Evolutionary conservation across 768 basidiomycete genomes (phyloP).

Genomic region (Amylocystis lapponica): DNA sequence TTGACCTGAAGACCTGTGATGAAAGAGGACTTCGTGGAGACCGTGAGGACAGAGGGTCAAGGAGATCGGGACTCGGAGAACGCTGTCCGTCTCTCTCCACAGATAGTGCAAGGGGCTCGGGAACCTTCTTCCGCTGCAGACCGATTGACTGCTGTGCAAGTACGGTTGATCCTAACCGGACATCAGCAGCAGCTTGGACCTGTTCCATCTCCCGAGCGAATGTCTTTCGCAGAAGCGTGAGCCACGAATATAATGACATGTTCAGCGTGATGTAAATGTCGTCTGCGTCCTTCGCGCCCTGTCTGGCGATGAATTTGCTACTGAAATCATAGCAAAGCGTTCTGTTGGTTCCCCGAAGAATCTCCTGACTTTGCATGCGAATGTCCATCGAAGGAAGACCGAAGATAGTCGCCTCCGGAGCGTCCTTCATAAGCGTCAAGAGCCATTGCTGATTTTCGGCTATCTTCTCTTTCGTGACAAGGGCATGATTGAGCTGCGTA

Average conservation of each 20-base stretch:
- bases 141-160: constrained; percentile 1
- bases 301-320: constrained; percentile 56
- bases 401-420: constrained; percentile 68
- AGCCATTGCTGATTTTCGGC: constrained; percentile 53
- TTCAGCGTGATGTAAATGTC: constrained; percentile 86
- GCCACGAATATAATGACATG: constrained; percentile 76
- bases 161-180: constrained; percentile 25
- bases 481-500: constrained; percentile 51
- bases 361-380: constrained; percentile 71
- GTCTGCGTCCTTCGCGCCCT: constrained; percentile 45
- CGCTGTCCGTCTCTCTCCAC: too few species aligned
- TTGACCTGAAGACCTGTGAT: too few species aligned
- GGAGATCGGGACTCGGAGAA: too few species aligned
- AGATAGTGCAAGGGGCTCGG: constrained; percentile 9
- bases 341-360: constrained; percentile 31
- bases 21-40: too few species aligned
- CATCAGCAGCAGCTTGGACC: constrained; percentile 52
- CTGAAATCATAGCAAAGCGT: constrained; percentile 64
- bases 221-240: constrained; percentile 71
- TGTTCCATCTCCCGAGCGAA: constrained; percentile 75
- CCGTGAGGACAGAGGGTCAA: too few species aligned
- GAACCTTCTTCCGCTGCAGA: constrained; percentile 6
- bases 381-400: constrained; percentile 80
- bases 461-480: constrained; percentile 32
- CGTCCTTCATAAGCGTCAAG: constrained; percentile 50